A percentile compares a stretch with the other conserved stretches of the same genome.
Conservation (phyloP, 2,329 filamentous ascomycete species). For the Fusarium sp. region DNA sequence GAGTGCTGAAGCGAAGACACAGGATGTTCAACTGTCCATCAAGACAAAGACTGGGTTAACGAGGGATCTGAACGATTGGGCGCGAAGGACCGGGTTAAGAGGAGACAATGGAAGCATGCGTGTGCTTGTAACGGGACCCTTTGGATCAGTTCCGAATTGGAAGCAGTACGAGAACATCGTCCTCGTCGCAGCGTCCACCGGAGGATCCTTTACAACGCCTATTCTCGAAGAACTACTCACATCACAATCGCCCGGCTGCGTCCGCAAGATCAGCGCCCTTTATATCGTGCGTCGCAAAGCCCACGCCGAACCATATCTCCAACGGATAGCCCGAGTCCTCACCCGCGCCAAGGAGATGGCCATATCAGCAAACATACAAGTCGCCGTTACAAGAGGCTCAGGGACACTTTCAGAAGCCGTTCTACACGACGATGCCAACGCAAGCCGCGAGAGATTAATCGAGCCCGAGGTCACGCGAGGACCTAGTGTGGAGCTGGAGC, state of each 20-base stretch:
- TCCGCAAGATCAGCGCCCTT: slow-evolving; percentile 41
- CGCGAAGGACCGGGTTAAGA: slow-evolving; percentile 24
- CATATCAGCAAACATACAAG: slow-evolving; percentile 38
- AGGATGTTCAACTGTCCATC: slow-evolving; percentile 42
- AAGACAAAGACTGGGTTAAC: slow-evolving; percentile 46
- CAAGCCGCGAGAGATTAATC: slow-evolving; percentile 44
- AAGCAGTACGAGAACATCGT: slow-evolving; percentile 44
- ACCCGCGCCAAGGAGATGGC: slow-evolving; percentile 44
- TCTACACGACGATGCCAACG: slow-evolving; percentile 20
- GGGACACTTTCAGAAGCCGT: slow-evolving; percentile 3
- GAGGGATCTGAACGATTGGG: slow-evolving; percentile 42
- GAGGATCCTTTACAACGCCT: slow-evolving; percentile 44
- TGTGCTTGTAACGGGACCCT: slow-evolving; percentile 43
- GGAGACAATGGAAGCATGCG: slow-evolving; percentile 31
- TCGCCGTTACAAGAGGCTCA: slow-evolving; percentile 37
- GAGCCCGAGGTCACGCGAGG: slow-evolving; percentile 28
- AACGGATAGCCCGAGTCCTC: slow-evolving; percentile 24
- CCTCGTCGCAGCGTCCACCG: slow-evolving; percentile 41
- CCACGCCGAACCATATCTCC: slow-evolving; percentile 39
- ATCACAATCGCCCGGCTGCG: slow-evolving; percentile 36
- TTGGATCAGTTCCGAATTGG: slow-evolving; percentile 42
- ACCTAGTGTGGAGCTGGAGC: slow-evolving; percentile 37
- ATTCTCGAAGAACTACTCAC: slow-evolving; percentile 40
- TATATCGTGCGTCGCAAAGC: slow-evolving; percentile 40
- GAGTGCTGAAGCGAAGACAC: slow-evolving; percentile 1